Evolutionary conservation across 139 green algal genomes (phyloP).

Genomic region (Zygnema cylindricum): DNA sequence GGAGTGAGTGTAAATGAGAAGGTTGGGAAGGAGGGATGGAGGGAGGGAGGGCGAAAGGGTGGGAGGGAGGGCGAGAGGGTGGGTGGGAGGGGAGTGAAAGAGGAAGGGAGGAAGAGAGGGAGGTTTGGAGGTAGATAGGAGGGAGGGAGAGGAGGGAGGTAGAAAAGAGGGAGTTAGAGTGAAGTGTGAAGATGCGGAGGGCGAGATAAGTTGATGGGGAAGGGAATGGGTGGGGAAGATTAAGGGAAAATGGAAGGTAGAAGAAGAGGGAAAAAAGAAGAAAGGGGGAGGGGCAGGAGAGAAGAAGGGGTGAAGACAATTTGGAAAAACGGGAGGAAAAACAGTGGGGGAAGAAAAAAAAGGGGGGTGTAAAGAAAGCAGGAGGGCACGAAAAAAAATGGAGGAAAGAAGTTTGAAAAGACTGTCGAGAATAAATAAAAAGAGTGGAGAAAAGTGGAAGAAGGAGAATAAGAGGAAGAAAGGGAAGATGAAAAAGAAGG

Average conservation of each 20-base stretch:
- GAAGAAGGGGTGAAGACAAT: slow-evolving; percentile 93
- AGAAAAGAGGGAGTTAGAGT: background rate
- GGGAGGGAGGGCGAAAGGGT: background rate
- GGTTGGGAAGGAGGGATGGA: background rate
- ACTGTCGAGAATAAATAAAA: too few relatives aligned
- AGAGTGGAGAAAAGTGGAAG: too few relatives aligned
- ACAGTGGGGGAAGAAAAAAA: background rate
- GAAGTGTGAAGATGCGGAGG: slow-evolving; percentile 55
- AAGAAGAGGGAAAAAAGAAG: slow-evolving; percentile 86
- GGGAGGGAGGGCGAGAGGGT: background rate
- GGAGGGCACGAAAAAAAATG: too few relatives aligned
- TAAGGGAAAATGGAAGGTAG: slow-evolving; percentile 88
- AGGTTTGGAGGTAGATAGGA: too few relatives aligned
- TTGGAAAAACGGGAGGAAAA: slow-evolving; percentile 20
- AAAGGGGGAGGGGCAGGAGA: slow-evolving; percentile 88
- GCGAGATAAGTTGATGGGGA: slow-evolving; percentile 65
- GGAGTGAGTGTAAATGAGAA: background rate
- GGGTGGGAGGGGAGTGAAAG: too few relatives aligned
- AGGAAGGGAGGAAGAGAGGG: too few relatives aligned
- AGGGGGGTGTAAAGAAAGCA: background rate
- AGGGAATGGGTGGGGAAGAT: slow-evolving; percentile 68
- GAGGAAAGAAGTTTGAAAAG: too few relatives aligned
- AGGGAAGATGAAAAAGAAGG: too few relatives aligned
- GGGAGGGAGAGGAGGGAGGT: background rate
- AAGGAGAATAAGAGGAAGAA: too few relatives aligned